These are phyloP conservation scores for Carex arenaria DNA, from an alignment of 202 grass and related monocot genomes.

Conservation along the genomic window DNA sequence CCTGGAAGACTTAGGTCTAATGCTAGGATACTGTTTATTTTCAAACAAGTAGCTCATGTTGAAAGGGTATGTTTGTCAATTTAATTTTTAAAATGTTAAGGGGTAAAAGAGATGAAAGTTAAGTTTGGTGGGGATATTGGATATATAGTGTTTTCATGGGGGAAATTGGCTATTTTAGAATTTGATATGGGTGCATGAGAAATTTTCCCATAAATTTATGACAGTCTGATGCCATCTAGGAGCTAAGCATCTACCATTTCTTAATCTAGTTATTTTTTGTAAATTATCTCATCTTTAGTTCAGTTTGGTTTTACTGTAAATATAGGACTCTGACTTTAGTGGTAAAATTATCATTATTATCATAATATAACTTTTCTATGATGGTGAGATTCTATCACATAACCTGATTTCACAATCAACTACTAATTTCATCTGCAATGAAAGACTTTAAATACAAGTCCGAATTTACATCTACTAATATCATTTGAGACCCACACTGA, in stretches of 20 bases:
- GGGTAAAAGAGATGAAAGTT: no score
- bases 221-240: background rate
- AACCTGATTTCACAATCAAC: background rate
- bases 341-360: background rate
- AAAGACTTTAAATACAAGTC: background rate
- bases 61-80: no score
- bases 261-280: background rate
- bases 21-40: no score
- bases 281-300: background rate
- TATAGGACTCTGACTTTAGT: background rate
- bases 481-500: background rate
- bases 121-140: no score
- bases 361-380: constrained; percentile 2
- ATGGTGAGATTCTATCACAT: background rate
- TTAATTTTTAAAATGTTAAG: no score
- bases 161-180: no score
- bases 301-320: background rate
- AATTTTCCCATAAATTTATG: background rate
- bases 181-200: no score
- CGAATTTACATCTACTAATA: background rate
- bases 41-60: no score
- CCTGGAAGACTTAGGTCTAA: no score
- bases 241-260: background rate
- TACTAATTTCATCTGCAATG: background rate
- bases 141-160: no score